These are phyloP conservation scores for Avicennia marina DNA, from an alignment of 257 asterid species.

Conservation along the genomic window DNA sequence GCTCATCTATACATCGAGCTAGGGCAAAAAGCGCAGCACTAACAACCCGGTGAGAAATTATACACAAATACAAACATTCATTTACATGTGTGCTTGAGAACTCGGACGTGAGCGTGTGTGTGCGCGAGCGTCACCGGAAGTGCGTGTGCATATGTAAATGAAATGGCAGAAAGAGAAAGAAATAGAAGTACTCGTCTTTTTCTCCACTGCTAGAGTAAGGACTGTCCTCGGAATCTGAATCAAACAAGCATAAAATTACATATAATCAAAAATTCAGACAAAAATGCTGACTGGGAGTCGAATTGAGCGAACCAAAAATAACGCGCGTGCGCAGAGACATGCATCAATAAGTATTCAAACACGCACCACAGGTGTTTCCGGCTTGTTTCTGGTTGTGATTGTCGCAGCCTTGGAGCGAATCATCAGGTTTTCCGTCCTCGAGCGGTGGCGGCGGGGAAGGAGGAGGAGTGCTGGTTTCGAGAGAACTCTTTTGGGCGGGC, in stretches of 20 bases:
- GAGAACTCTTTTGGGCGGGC: conserved; percentile 78
- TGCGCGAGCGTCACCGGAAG: conserved; percentile 7
- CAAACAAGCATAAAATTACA: conserved; percentile 20
- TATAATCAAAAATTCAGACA: conserved; percentile 12
- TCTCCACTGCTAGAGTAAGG: conserved; percentile 50
- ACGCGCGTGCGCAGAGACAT: conserved; percentile 19
- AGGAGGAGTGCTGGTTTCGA: conserved; percentile 45
- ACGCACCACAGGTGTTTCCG: conserved; percentile 42
- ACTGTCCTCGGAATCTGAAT: conserved; percentile 77
- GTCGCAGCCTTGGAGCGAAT: conserved; percentile 39
- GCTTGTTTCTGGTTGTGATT: conserved; percentile 43
- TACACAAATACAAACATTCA: conserved; percentile 17
- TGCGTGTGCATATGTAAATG: conserved; percentile 9
- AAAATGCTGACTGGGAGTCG: conserved; percentile 27
- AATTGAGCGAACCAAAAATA: conserved; percentile 25
- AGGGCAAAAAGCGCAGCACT: conserved; percentile 8
- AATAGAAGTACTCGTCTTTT: conserved; percentile 57
- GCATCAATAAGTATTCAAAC: conserved; percentile 15
- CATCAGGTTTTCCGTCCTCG: conserved; percentile 47
- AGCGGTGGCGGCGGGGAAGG: conserved; percentile 39
- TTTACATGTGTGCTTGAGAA: conserved; percentile 19
- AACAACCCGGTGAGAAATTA: conserved; percentile 11
- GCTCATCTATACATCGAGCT: conserved; percentile 22
- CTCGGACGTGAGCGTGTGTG: conserved; percentile 17
- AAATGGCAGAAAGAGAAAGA: conserved; percentile 15